phyloP scores from a whole-genome alignment of 2,329 filamentous ascomycete genomes.

The Trichoderma lentiforme region DNA sequence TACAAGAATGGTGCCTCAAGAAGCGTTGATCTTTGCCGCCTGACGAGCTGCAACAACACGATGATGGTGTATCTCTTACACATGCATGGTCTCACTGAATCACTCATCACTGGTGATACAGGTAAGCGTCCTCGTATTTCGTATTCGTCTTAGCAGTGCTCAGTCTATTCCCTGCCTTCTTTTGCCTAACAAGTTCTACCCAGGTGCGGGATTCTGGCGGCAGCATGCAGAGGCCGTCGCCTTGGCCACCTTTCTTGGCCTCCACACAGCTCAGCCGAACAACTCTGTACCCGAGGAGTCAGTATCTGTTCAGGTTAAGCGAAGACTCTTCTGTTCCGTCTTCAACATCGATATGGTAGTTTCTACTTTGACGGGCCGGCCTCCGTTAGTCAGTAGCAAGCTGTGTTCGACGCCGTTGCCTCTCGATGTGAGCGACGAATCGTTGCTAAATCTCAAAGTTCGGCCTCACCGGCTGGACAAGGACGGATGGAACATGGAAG shows the following conservation, averaged over 20 bases:
- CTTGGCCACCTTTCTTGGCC: constrained; percentile 19
- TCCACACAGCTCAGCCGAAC: constrained; percentile 1
- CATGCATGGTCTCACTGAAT: background rate
- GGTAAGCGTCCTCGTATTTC: background rate
- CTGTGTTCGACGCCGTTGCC: constrained; percentile 14
- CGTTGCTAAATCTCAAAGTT: background rate
- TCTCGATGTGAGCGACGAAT: constrained; percentile 11
- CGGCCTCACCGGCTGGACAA: constrained; percentile 1
- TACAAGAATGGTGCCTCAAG: background rate
- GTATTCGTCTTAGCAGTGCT: background rate
- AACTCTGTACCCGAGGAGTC: background rate
- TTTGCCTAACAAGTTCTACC: background rate
- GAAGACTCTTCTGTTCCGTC: constrained; percentile 12
- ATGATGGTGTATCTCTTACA: constrained; percentile 12
- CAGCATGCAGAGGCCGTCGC: constrained; percentile 13
- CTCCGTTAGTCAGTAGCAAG: constrained; percentile 7
- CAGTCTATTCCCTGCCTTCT: background rate
- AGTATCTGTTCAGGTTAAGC: constrained; percentile 9
- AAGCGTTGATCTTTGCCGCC: background rate
- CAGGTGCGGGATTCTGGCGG: constrained; percentile 14
- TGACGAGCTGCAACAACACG: background rate
- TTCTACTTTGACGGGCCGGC: constrained; percentile 14
- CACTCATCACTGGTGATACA: constrained; percentile 7
- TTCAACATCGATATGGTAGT: constrained; percentile 14
- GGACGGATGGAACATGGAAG: constrained; percentile 16